Conservation (phyloP, 805 yeast genomes). For the Yarrowia sp. region DNA sequence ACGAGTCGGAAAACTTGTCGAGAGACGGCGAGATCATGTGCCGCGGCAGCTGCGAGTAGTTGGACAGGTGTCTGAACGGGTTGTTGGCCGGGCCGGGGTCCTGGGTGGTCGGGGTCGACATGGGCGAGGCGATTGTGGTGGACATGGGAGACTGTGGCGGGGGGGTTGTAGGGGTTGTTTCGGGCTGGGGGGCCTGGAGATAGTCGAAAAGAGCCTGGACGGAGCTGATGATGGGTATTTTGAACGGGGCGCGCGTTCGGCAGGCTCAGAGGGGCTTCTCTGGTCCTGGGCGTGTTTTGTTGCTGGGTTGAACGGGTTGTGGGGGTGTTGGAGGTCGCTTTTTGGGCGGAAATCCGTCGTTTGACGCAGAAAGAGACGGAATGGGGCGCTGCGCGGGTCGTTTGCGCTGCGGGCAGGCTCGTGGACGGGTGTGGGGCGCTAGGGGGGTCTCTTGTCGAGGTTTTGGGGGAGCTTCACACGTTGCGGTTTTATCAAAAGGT, state of each 20-base stretch:
- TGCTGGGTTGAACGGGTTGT: neutral
- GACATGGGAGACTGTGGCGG: neutral
- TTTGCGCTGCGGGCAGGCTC: neutral
- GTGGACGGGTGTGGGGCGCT: neutral
- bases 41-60: constrained; percentile 20
- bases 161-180: neutral
- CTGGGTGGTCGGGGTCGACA: constrained; percentile 27
- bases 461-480: constrained; percentile 21
- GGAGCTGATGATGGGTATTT: neutral
- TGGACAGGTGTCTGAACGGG: constrained; percentile 23
- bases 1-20: constrained; percentile 25
- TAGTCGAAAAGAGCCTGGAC: neutral
- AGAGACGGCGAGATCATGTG: constrained; percentile 23
- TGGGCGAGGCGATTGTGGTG: constrained; percentile 26
- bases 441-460: constrained; percentile 6
- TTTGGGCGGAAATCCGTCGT: neutral
- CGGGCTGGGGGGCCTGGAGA: neutral
- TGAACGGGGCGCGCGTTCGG: neutral
- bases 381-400: neutral
- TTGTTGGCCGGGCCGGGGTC: constrained; percentile 11
- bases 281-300: neutral
- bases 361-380: constrained; percentile 1
- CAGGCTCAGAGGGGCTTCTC: neutral
- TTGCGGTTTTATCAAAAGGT: constrained; percentile 14
- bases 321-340: neutral